Evolutionary conservation across 2,329 filamentous ascomycete genomes (phyloP), one percentile per base, ranked within the genome.

Genomic region (Apiospora sp.): DNA sequence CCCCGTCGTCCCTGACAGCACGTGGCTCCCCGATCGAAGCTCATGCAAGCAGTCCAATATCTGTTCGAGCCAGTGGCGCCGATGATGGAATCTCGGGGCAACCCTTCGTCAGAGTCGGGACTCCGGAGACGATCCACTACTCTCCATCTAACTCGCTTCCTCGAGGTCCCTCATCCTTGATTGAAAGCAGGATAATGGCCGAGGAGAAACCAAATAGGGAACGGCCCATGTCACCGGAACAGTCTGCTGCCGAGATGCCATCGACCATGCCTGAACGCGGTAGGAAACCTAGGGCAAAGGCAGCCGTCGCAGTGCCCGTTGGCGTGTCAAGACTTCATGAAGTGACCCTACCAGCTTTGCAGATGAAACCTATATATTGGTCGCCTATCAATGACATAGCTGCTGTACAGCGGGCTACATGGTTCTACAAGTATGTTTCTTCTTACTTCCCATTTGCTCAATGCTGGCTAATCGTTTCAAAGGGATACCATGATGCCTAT

Each of bases 301-400:
- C 80, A 34, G 75, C 82, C 73, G 79, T 82, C 6, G 91, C 93
- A 72, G 91, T 98, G 2, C 91, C 95, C 4, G 96, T 98, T 1
- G 96, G 96, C 0, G 87, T 96, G 7, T 97, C 95, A n/a, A 90
- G 95, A 75, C 86, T 99, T 72, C 96, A 99, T 80, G 89, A 95
- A 78, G 96, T 98, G 1, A 91, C 93, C 72, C 87, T 98, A 77
- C 95, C 96, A 30, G 89, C 89, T 71, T 84, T 97, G 46, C 88
- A 94, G 78, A 97, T 99, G 95, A 94, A 95, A 81, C 96, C 96
- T 0, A 98, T 98, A 73, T 99, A 99, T 81, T 99, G 96, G 96
- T 95, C 93, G 24, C 96, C 96, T 10, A 89, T 98, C 44, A 95
- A 97, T 78, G 96, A 98, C 79, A 89, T 97, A 44, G 92, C 94